Percentiles rank a stretch among this genome's conserved stretches.
Conservation (phyloP, 176 grass and related monocot genomes). For the Rhynchospora breviuscula region DNA sequence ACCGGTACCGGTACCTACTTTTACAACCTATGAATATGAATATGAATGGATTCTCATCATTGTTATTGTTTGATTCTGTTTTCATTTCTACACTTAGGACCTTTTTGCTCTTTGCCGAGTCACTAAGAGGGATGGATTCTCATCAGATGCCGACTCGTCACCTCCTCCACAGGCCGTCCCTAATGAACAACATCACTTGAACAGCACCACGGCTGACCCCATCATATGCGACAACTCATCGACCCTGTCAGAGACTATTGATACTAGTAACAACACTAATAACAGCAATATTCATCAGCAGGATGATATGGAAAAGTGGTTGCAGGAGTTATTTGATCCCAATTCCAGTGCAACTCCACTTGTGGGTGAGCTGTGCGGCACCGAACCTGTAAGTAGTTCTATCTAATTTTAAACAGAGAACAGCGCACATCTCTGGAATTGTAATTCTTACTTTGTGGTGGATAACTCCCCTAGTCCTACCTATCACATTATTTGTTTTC, state of each 20-base stretch:
- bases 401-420: not conserved
- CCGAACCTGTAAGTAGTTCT: constrained; percentile 44
- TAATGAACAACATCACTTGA: constrained; percentile 27
- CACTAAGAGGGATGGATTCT: constrained; percentile 62
- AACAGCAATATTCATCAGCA: not conserved
- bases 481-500: not conserved
- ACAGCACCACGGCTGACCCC: constrained; percentile 25
- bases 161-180: constrained; percentile 4
- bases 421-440: not conserved
- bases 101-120: constrained; percentile 86
- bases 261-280: not conserved
- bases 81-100: constrained; percentile 43
- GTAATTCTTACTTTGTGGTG: not conserved
- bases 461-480: not conserved
- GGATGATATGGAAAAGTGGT: constrained; percentile 30
- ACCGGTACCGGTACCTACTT: constrained; percentile 46
- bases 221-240: constrained; percentile 18
- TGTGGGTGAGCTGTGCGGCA: constrained; percentile 30
- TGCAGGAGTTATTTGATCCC: constrained; percentile 42
- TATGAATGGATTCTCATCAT: no score
- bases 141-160: constrained; percentile 31
- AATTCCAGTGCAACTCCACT: constrained; percentile 18
- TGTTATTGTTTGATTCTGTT: constrained; percentile 3
- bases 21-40: no score
- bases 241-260: constrained; percentile 1